A percentile compares a stretch with the other conserved stretches of the same genome.
Conservation (phyloP, 1,139 yeast species). For the Geotrichum phurueaensis region DNA sequence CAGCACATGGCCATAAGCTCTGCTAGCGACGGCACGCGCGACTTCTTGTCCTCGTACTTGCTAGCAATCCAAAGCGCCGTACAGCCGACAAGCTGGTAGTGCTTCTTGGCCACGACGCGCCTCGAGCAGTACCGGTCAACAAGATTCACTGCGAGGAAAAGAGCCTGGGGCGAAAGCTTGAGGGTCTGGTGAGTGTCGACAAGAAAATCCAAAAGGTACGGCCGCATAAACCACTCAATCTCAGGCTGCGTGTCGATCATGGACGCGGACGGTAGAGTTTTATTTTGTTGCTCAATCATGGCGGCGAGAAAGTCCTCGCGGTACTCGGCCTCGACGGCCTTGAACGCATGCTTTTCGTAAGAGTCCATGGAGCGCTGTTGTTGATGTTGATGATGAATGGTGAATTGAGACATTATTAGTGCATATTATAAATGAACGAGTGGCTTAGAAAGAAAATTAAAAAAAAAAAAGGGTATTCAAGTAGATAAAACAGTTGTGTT, state of each 20-base stretch:
- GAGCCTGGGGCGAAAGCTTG: conserved; percentile 72
- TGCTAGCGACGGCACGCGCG: conserved; percentile 72
- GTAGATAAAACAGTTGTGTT: not conserved
- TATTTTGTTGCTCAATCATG: not conserved
- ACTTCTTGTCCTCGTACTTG: conserved; percentile 87
- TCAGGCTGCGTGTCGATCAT: conserved; percentile 92
- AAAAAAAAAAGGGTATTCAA: not conserved
- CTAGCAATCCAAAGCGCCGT: conserved; percentile 95
- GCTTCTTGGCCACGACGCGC: conserved; percentile 84
- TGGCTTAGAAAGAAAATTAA: too few relatives aligned
- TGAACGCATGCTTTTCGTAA: not conserved
- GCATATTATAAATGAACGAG: not conserved
- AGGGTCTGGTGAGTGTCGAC: conserved; percentile 77
- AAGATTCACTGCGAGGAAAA: conserved; percentile 72
- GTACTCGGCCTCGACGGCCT: not conserved
- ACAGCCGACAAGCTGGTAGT: conserved; percentile 88
- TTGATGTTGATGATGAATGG: not conserved
- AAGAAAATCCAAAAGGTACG: conserved; percentile 74
- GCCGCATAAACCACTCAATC: conserved; percentile 90
- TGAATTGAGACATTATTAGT: not conserved
- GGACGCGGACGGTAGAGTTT: not conserved
- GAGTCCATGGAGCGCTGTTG: not conserved
- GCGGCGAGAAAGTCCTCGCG: not conserved
- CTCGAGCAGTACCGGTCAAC: conserved; percentile 90
- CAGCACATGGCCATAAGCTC: conserved; percentile 78